These are phyloP conservation scores for Lotus japonicus DNA, from an alignment of 306 rosid species.

Conservation along the genomic window DNA sequence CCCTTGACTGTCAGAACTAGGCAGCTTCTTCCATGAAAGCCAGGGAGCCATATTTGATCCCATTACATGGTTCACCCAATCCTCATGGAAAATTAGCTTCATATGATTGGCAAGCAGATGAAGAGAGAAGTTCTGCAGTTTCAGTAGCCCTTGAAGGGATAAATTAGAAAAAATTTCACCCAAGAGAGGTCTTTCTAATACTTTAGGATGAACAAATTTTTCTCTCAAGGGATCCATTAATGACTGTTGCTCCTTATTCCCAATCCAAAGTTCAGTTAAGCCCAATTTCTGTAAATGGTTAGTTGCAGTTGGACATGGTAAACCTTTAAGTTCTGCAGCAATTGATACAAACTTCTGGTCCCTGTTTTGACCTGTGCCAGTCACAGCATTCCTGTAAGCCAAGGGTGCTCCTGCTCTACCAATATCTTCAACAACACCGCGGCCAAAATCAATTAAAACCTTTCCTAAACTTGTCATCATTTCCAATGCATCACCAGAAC, in stretches of 20 bases:
- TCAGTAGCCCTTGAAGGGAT: conserved; percentile 53
- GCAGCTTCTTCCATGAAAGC: conserved; percentile 90
- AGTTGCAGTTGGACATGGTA: conserved; percentile 87
- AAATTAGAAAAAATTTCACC: conserved; percentile 47
- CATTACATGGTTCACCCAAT: conserved; percentile 85
- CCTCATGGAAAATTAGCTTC: conserved; percentile 66
- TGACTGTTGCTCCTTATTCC: conserved; percentile 71
- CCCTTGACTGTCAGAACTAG: conserved; percentile 60
- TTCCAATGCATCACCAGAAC: conserved; percentile 98
- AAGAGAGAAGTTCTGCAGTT: conserved; percentile 61
- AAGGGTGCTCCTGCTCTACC: conserved; percentile 72
- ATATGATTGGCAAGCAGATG: conserved; percentile 70
- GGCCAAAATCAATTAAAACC: conserved; percentile 90
- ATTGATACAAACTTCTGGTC: conserved; percentile 45
- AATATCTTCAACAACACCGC: conserved; percentile 93
- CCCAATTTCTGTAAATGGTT: conserved; percentile 66
- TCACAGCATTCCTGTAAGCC: conserved; percentile 37
- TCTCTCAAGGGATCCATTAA: conserved; percentile 74
- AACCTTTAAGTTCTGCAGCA: conserved; percentile 79
- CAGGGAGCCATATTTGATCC: conserved; percentile 81
- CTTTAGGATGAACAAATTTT: conserved; percentile 74
- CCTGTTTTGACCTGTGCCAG: conserved; percentile 37
- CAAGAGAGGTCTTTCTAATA: conserved; percentile 66
- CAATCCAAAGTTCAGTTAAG: conserved; percentile 79
- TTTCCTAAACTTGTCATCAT: conserved; percentile 92